Evolutionary conservation across 2,329 filamentous ascomycete genomes (phyloP), one percentile per base, ranked within the genome.

Genomic region (Aspergillus pseudonomiae): DNA sequence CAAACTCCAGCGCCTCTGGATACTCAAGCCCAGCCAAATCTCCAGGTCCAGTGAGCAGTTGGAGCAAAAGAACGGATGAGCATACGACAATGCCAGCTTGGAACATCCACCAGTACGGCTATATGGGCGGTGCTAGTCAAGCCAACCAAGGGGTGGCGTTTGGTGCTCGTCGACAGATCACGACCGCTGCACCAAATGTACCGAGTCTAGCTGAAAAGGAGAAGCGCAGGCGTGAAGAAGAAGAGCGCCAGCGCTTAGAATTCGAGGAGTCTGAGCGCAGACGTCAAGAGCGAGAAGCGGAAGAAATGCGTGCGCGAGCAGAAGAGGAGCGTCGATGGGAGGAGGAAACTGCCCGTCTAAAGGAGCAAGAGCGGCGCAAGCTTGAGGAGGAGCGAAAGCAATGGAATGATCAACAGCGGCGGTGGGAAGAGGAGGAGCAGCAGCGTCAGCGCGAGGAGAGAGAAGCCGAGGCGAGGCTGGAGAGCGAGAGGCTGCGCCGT

Each of bases 51-150:
- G 87, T 94, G 65, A 97, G 91, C 75, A 96, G 89, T 78, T 98
- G 95, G 95, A 96, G 92, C 78, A 96, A 88, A 76, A 92, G 86
- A 77, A 86, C 87, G 61, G 92, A 97, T 70, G 91, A 97, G 77
- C 87, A 87, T 19, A 85, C 85, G 52, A 97, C 94, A 1, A 85
- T 89, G 30, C 95, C 95, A 0, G 95, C 95, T 1, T 99, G 95
- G 95, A 99, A 98, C 75, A 98, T 98, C 70, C 91, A 94, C 62
- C 95, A 99, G 76, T 99, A 99, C 75, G 94, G 95, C 9, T 99
- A 97, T 79, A 95, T 98, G 91, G 95, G 95, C 63, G 95, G 95
- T 56, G 95, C 95, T 30, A 97, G 92, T 73, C 95, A 99, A 77
- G 94, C 93, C 3, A 98, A 96, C 71, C 88, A 97, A 65, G 95